phyloP scores from a whole-genome alignment of 2,329 filamentous ascomycete species.

The Bertia moriformis region DNA sequence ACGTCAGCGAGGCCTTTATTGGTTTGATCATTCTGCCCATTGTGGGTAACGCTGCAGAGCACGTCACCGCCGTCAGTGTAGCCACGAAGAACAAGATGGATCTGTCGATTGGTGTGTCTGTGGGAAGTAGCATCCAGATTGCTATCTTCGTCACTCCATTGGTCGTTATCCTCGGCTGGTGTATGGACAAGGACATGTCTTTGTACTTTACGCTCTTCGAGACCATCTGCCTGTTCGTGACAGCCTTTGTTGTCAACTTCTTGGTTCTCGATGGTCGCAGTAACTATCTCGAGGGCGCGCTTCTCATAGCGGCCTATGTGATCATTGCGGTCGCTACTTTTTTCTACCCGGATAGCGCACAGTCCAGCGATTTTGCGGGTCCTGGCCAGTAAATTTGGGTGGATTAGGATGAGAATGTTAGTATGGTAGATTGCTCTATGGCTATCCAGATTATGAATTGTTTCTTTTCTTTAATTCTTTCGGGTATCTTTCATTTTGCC shows the following conservation, averaged over 20 bases:
- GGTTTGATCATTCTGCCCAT: conserved; percentile 61
- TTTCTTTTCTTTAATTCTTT: neutral
- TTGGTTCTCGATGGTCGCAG: conserved; percentile 71
- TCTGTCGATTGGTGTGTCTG: conserved; percentile 56
- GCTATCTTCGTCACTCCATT: conserved; percentile 57
- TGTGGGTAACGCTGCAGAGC: conserved; percentile 60
- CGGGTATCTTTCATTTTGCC: neutral
- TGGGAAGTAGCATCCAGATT: conserved; percentile 61
- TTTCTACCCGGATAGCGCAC: conserved; percentile 40
- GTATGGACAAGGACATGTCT: conserved; percentile 53
- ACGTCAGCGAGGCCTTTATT: conserved; percentile 52
- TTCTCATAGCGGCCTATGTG: conserved; percentile 52
- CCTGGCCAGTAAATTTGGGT: neutral
- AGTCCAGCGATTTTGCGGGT: conserved; percentile 20
- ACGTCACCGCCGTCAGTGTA: conserved; percentile 57
- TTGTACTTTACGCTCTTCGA: conserved; percentile 82
- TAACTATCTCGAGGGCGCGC: conserved; percentile 71
- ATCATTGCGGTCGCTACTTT: conserved; percentile 55
- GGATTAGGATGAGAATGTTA: neutral
- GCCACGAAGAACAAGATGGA: conserved; percentile 67
- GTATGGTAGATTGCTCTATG: neutral
- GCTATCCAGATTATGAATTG: neutral
- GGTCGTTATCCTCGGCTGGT: conserved; percentile 60
- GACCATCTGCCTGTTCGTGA: conserved; percentile 74
- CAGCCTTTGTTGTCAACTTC: conserved; percentile 76